phyloP scores from a whole-genome alignment of 2,329 filamentous ascomycete genomes.

The Clarireedia hainanense region DNA sequence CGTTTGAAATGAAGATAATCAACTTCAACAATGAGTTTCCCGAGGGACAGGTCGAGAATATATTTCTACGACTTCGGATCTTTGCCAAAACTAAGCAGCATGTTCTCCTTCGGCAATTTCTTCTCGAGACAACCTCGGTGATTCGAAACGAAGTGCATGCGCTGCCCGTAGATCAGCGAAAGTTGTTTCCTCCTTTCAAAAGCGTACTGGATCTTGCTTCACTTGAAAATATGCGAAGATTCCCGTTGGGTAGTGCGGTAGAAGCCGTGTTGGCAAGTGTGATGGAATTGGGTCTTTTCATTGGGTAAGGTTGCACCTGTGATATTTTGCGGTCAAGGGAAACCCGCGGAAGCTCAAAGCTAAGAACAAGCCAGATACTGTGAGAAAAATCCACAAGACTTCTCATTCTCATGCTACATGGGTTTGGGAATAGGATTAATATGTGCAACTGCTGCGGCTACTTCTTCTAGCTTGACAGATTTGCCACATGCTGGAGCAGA shows the following conservation, averaged over 20 bases:
- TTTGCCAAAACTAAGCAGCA: conserved; percentile 34
- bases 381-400: conserved; percentile 23
- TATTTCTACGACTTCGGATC: conserved; percentile 34
- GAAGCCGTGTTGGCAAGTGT: conserved; percentile 37
- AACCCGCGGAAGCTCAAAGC: background rate
- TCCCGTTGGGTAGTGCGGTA: conserved; percentile 36
- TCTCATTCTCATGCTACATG: conserved; percentile 13
- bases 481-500: conserved; percentile 36
- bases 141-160: conserved; percentile 34
- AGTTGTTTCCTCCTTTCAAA: conserved; percentile 32
- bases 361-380: conserved; percentile 22
- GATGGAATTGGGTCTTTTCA: conserved; percentile 35
- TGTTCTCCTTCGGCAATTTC: conserved; percentile 33
- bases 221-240: conserved; percentile 31
- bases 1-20: conserved; percentile 29
- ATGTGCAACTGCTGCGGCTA: background rate
- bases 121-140: conserved; percentile 33
- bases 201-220: conserved; percentile 31
- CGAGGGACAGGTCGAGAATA: conserved; percentile 34
- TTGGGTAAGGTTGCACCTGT: conserved; percentile 31
- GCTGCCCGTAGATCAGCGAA: conserved; percentile 26
- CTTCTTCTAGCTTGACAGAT: conserved; percentile 32
- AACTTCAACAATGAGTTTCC: conserved; percentile 44
- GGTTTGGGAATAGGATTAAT: background rate
- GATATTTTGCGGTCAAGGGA: background rate